Conservation (phyloP, 192 early-diverging fungal species). For the Podila clonocystis region DNA sequence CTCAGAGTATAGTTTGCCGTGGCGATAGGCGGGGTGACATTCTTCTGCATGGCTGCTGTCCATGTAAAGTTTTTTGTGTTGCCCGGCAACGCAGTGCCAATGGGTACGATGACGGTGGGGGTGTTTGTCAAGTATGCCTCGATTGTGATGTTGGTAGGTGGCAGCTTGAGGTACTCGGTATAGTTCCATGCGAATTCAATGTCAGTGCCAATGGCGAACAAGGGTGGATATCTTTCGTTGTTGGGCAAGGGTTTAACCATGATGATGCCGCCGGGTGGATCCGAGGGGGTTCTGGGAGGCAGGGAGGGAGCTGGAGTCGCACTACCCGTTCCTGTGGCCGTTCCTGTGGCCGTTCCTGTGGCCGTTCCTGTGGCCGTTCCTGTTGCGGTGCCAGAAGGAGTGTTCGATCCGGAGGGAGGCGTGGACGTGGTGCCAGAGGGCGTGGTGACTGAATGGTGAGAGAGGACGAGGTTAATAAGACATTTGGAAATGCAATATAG, state of each 20-base stretch:
- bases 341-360: not conserved
- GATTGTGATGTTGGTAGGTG: conserved; percentile 32
- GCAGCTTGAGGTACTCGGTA: conserved; percentile 15
- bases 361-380: conserved; percentile 5
- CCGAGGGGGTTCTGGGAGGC: conserved; percentile 1
- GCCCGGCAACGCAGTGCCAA: conserved; percentile 30
- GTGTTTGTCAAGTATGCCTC: conserved; percentile 14
- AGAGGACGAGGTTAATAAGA: not conserved
- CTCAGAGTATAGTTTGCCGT: conserved; percentile 21
- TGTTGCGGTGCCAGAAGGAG: conserved; percentile 7
- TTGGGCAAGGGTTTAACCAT: conserved; percentile 29
- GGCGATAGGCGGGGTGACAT: conserved; percentile 12
- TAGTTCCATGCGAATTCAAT: conserved; percentile 26
- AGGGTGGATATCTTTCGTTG: conserved; percentile 4
- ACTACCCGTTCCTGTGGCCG: not conserved
- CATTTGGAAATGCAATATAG: not conserved
- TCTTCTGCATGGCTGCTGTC: conserved; percentile 25
- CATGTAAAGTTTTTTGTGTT: conserved; percentile 40
- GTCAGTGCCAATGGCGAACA: conserved; percentile 29
- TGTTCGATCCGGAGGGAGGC: too few relatives aligned
- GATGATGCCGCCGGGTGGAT: conserved; percentile 17
- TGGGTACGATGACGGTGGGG: conserved; percentile 15
- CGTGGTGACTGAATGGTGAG: not conserved
- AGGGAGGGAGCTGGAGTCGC: not conserved
- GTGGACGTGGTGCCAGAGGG: not conserved